Percentiles rank a stretch among this genome's conserved stretches.
phyloP scores from a whole-genome alignment of 1,139 yeast genomes.

The Kurtzmaniella natalensis region DNA sequence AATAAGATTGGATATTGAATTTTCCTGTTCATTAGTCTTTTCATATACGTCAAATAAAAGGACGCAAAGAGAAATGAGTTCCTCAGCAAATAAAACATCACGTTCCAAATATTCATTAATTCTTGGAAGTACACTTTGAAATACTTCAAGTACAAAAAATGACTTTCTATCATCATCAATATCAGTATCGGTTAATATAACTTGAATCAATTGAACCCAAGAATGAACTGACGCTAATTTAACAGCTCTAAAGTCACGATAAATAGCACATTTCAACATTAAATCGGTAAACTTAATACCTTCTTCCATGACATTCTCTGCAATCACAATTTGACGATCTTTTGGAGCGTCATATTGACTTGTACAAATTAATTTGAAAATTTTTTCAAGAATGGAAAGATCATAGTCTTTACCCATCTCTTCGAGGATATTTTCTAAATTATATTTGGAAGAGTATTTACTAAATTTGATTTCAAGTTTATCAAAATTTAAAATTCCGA shows the following conservation, averaged over 20 bases:
- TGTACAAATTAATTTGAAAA: constrained; percentile 19
- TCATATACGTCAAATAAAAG: constrained; percentile 64
- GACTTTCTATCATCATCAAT: constrained; percentile 30
- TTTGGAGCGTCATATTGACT: constrained; percentile 13
- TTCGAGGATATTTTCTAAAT: constrained; percentile 25
- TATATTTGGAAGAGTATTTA: constrained; percentile 32
- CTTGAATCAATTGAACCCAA: constrained; percentile 79
- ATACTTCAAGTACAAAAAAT: constrained; percentile 68
- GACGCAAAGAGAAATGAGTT: constrained; percentile 70
- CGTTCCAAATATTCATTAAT: constrained; percentile 68
- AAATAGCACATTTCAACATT: constrained; percentile 40
- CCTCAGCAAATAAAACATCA: constrained; percentile 68
- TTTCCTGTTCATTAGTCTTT: constrained; percentile 25
- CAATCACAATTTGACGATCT: constrained; percentile 20
- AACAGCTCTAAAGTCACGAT: constrained; percentile 41
- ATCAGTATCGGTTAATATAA: constrained; percentile 58
- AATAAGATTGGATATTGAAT: constrained; percentile 47
- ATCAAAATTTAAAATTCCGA: constrained; percentile 52
- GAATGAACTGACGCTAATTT: constrained; percentile 67
- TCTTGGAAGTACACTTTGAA: constrained; percentile 72
- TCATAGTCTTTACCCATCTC: constrained; percentile 20
- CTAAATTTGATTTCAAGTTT: constrained; percentile 37
- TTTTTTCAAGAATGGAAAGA: constrained; percentile 19
- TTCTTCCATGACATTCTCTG: constrained; percentile 24
- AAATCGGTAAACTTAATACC: constrained; percentile 28